These are phyloP conservation scores for Avicennia marina DNA, from an alignment of 257 asterid genomes.

Conservation along the genomic window DNA sequence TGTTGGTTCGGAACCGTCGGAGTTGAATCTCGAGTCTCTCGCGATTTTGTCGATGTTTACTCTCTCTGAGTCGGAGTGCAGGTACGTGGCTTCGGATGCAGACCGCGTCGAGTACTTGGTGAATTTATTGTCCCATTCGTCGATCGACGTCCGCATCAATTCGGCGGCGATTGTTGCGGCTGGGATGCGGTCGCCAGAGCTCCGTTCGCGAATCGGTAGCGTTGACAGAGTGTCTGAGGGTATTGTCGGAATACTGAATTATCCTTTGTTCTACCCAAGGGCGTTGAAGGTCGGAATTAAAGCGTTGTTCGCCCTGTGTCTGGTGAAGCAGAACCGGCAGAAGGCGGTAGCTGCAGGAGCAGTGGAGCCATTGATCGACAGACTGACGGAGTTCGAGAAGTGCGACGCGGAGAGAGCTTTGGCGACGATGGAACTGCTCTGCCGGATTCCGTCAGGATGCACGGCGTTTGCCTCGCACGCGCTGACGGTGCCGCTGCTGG, in stretches of 20 bases:
- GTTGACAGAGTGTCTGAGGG: constrained; percentile 74
- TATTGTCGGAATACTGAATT: constrained; percentile 55
- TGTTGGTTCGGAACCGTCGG: constrained; percentile 37
- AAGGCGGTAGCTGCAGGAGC: constrained; percentile 84
- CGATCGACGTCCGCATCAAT: constrained; percentile 76
- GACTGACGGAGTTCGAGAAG: constrained; percentile 67
- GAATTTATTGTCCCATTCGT: constrained; percentile 68
- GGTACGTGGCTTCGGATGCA: constrained; percentile 55
- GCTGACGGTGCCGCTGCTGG: constrained; percentile 75
- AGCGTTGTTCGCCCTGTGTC: constrained; percentile 77
- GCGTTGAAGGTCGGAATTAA: constrained; percentile 75
- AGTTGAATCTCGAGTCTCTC: constrained; percentile 60
- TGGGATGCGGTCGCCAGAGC: constrained; percentile 75
- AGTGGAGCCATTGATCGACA: constrained; percentile 57
- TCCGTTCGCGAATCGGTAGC: constrained; percentile 58
- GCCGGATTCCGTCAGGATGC: constrained; percentile 75
- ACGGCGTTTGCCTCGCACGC: constrained; percentile 71
- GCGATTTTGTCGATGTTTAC: constrained; percentile 61
- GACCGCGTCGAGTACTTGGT: constrained; percentile 56
- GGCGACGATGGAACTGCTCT: constrained; percentile 91
- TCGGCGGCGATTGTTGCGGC: constrained; percentile 71
- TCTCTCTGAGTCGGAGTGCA: constrained; percentile 65
- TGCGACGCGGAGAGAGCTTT: constrained; percentile 95
- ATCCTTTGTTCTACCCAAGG: constrained; percentile 55
- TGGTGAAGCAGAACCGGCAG: constrained; percentile 80